Evolutionary conservation across 495 filamentous ascomycete species (phyloP), one percentile per base, ranked within the genome.

Genomic region (Podospora pseudocomata): DNA sequence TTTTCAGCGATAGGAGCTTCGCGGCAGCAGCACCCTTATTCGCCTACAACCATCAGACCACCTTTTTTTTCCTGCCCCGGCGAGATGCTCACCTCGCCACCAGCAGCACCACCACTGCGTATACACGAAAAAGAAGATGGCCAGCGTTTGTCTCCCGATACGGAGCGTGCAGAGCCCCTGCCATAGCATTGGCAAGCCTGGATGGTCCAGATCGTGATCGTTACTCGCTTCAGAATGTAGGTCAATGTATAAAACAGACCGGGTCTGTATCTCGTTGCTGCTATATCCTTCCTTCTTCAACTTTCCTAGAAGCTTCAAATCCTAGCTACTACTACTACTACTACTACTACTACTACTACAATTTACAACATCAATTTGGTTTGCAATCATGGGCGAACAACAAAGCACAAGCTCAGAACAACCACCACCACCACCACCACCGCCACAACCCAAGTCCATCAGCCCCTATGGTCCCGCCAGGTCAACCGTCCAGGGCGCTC

Each of bases 391-490:
- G 80, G 65, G 78, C 65, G 78, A 79, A 66, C 66, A 73, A 65
- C 72, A 72, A 63, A 54, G 63, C 26, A 13, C 59, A 69, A 32
- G 39, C 39, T 13, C 23, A 30, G 9, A 62, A 18, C 60, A 62
- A 62, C 26, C 20, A 64, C 34, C 34, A 68, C 73, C 80, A 62
- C 26, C 20, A 64, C 34, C 34, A 68, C 73, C 80, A 65, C 73
- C 80, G 66, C 39, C 39, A 18, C 39, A 49, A 49, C 39, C 39
- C 39, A 76, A 81, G 70, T 88, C 81, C 76, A 87, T 90, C 75
- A 84, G 83, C 63, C 80, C 88, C 7, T 90, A 86, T 77, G 89
- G 89, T 69, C 74, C 77, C 23, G 88, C 89, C 74, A 85, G 89
- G 61, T 88, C 88, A 13, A 91, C 89, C 0, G 74, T 91, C 66